A percentile compares a stretch with the other conserved stretches of the same genome.
Conservation (phyloP, 495 filamentous ascomycete genomes). For the Daldinia bambusicola region DNA sequence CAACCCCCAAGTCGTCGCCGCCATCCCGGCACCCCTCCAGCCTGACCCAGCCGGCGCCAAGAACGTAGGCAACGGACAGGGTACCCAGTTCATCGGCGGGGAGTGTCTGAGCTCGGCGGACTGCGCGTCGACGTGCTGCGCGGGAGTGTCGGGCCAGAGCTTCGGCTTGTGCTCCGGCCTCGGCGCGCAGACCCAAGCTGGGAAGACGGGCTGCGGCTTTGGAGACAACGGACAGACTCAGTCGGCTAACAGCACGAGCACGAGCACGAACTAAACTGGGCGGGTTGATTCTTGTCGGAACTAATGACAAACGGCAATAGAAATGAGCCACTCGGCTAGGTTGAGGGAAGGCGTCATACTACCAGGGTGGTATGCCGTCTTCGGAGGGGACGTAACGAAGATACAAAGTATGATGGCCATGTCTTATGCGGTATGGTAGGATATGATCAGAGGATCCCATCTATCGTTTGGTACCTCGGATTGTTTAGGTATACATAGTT, state of each 20-base stretch:
- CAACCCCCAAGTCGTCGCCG: constrained; percentile 13
- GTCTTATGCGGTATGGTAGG: background rate
- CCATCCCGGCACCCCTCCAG: constrained; percentile 30
- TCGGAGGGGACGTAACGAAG: background rate
- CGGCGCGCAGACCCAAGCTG: constrained; percentile 53
- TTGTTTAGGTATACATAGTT: background rate
- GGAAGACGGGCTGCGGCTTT: constrained; percentile 62
- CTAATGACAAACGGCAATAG: background rate
- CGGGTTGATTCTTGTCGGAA: background rate
- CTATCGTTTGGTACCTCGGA: background rate
- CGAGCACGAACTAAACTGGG: constrained; percentile 7
- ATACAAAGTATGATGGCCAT: background rate
- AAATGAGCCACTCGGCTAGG: background rate
- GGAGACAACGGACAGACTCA: constrained; percentile 20
- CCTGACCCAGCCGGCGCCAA: constrained; percentile 50
- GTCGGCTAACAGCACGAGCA: background rate
- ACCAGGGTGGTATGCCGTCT: background rate
- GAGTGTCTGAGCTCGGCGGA: constrained; percentile 49
- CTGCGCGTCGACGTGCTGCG: constrained; percentile 51
- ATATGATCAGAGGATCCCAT: background rate
- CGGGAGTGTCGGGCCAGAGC: constrained; percentile 38
- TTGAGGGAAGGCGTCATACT: background rate
- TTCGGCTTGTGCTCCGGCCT: constrained; percentile 54
- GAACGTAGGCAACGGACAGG: constrained; percentile 52
- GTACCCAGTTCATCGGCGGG: constrained; percentile 52